Conservation (phyloP, 495 filamentous ascomycete genomes). For the Xeromyces bisporus region DNA sequence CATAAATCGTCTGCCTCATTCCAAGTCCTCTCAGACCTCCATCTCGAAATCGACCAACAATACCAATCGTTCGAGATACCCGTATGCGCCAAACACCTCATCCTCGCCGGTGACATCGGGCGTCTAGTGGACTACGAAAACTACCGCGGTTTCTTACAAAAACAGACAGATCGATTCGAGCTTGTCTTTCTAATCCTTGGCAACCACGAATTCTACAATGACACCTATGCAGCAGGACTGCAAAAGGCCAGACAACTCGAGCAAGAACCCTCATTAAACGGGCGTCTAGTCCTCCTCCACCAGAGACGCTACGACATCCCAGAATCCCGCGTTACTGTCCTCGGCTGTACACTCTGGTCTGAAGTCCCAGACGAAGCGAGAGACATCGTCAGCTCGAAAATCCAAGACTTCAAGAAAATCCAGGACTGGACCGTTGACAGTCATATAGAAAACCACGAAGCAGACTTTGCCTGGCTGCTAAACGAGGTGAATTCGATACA, state of each 20-base stretch:
- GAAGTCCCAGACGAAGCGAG: slow-evolving; percentile 19
- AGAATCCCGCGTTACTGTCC: slow-evolving; percentile 22
- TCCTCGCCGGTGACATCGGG: slow-evolving; percentile 43
- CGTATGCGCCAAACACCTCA: slow-evolving; percentile 27
- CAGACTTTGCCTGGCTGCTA: slow-evolving; percentile 31
- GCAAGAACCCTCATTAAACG: slow-evolving; percentile 24
- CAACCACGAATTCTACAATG: slow-evolving; percentile 42
- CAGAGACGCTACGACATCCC: slow-evolving; percentile 25
- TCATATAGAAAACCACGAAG: slow-evolving; percentile 28
- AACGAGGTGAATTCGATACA: slow-evolving; percentile 17
- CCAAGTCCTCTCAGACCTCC: slow-evolving; percentile 40
- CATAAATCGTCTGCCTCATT: slow-evolving; percentile 12
- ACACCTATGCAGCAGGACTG: slow-evolving; percentile 19
- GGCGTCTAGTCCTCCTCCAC: slow-evolving; percentile 31
- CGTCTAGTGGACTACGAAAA: slow-evolving; percentile 33
- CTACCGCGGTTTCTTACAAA: slow-evolving; percentile 33
- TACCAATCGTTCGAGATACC: slow-evolving; percentile 33
- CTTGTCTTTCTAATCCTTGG: slow-evolving; percentile 37
- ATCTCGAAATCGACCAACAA: slow-evolving; percentile 37
- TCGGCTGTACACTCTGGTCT: slow-evolving; percentile 44
- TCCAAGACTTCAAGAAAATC: slow-evolving; percentile 37
- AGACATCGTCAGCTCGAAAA: slow-evolving; percentile 19
- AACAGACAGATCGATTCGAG: slow-evolving; percentile 26
- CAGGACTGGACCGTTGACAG: slow-evolving; percentile 27
- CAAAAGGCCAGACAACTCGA: slow-evolving; percentile 25